Evolutionary conservation across 1,139 yeast species (phyloP).

Genomic region (Saccharomyces hybrid): DNA sequence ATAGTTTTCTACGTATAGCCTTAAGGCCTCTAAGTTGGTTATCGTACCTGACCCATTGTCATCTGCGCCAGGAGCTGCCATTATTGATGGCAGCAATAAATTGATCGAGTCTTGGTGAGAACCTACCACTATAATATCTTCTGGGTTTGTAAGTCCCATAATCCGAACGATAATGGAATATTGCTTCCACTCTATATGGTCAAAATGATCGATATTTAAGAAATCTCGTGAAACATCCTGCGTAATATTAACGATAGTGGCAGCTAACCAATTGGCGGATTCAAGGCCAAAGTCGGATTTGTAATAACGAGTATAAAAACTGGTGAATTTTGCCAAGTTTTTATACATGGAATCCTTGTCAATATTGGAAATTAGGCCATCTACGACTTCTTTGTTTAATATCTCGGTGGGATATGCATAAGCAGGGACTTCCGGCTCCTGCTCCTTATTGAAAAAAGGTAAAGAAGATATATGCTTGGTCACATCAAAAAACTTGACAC

Average conservation of each 20-base stretch:
- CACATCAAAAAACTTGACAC: constrained; percentile 61
- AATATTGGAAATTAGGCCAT: constrained; percentile 33
- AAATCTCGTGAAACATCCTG: constrained; percentile 27
- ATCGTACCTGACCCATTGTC: constrained; percentile 90
- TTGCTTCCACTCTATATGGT: constrained; percentile 50
- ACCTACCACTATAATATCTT: constrained; percentile 62
- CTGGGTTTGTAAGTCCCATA: constrained; percentile 35
- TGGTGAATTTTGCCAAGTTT: constrained; percentile 55
- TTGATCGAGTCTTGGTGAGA: constrained; percentile 87
- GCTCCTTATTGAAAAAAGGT: constrained; percentile 35
- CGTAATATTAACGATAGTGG: constrained; percentile 40
- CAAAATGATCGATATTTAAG: constrained; percentile 36
- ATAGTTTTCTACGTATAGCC: constrained; percentile 42
- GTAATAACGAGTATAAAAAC: constrained; percentile 76
- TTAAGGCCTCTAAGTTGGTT: constrained; percentile 67
- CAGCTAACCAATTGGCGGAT: constrained; percentile 65
- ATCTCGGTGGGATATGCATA: constrained; percentile 51
- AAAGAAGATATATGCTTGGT: constrained; percentile 40
- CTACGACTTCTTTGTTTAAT: constrained; percentile 38
- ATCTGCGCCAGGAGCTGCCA: constrained; percentile 91
- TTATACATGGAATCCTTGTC: constrained; percentile 42
- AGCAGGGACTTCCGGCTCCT: constrained; percentile 33
- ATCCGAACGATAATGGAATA: constrained; percentile 47
- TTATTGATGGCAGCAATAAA: constrained; percentile 56
- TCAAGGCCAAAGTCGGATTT: constrained; percentile 62